Conservation (phyloP, 2,329 filamentous ascomycete genomes). For the Stagonosporopsis chrysanthemi region DNA sequence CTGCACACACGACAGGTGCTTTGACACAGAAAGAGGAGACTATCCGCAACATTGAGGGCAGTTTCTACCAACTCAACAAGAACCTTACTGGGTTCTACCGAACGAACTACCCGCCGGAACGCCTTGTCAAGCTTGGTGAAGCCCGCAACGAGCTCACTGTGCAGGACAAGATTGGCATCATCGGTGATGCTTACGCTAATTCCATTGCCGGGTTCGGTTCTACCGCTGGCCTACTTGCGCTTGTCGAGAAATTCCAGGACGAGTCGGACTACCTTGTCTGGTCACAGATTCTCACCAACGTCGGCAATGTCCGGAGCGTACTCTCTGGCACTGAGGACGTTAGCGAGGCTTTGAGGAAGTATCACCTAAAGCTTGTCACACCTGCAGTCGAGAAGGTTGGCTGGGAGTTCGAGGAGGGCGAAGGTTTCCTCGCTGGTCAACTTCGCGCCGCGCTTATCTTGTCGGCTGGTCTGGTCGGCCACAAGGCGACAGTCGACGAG, state of each 20-base stretch:
- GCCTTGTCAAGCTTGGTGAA: conserved; percentile 80
- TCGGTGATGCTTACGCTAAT: conserved; percentile 88
- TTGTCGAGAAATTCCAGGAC: conserved; percentile 81
- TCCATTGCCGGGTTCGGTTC: conserved; percentile 86
- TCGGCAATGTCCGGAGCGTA: conserved; percentile 80
- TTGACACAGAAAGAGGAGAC: conserved; percentile 80
- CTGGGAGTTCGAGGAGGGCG: conserved; percentile 80
- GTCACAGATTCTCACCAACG: conserved; percentile 80
- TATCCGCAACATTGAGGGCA: conserved; percentile 74
- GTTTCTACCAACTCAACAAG: conserved; percentile 94
- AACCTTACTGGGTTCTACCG: conserved; percentile 90
- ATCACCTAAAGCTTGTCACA: conserved; percentile 78
- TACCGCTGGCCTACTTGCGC: conserved; percentile 80
- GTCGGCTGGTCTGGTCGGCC: conserved; percentile 76
- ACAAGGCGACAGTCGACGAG: conserved; percentile 75
- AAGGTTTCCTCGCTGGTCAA: conserved; percentile 83
- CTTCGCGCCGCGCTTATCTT: conserved; percentile 82
- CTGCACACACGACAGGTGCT: conserved; percentile 69
- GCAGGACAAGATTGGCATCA: conserved; percentile 90
- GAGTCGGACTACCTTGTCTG: conserved; percentile 90
- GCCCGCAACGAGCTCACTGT: conserved; percentile 78
- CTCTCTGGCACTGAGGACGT: conserved; percentile 80
- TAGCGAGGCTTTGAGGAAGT: conserved; percentile 76
- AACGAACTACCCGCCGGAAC: conserved; percentile 88
- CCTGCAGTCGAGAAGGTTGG: conserved; percentile 80